Evolutionary conservation across 2,329 filamentous ascomycete species (phyloP).

Genomic region (Parastagonospora nodorum): DNA sequence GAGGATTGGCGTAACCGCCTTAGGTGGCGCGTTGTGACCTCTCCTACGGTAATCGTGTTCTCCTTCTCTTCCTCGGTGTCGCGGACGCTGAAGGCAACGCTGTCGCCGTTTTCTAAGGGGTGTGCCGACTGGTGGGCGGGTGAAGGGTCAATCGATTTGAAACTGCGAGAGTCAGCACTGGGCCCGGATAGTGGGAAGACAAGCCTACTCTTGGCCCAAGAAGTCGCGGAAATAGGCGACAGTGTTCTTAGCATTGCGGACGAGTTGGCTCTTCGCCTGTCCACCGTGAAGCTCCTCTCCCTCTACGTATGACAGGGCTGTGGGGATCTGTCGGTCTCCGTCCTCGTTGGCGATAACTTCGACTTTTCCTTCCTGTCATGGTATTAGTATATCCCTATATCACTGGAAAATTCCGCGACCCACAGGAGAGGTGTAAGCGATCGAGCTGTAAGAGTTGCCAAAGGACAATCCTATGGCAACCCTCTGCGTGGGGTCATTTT

Average conservation of each 20-base stretch:
- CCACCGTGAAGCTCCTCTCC: conserved; percentile 96
- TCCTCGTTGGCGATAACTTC: conserved; percentile 99
- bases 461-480: conserved; percentile 93
- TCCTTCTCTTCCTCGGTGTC: conserved; percentile 64
- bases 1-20: conserved; percentile 81
- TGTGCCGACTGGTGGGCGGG: conserved; percentile 93
- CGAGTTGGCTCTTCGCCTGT: conserved; percentile 91
- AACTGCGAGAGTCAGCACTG: conserved; percentile 53
- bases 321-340: conserved; percentile 97
- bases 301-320: conserved; percentile 89
- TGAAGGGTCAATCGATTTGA: conserved; percentile 95
- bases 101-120: conserved; percentile 73
- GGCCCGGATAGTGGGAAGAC: not conserved
- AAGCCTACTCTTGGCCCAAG: conserved; percentile 82
- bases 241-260: conserved; percentile 92
- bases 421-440: conserved; percentile 79
- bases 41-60: conserved; percentile 76
- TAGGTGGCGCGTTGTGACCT: conserved; percentile 84
- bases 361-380: conserved; percentile 78
- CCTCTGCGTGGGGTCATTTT: conserved; percentile 57
- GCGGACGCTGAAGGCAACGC: conserved; percentile 80
- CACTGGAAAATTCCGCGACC: conserved; percentile 15
- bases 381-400: conserved; percentile 10
- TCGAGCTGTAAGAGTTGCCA: conserved; percentile 98
- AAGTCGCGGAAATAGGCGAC: conserved; percentile 96